These are phyloP conservation scores for Aureobasidium pullulans DNA, from an alignment of 2,329 filamentous ascomycete genomes.

Conservation along the genomic window DNA sequence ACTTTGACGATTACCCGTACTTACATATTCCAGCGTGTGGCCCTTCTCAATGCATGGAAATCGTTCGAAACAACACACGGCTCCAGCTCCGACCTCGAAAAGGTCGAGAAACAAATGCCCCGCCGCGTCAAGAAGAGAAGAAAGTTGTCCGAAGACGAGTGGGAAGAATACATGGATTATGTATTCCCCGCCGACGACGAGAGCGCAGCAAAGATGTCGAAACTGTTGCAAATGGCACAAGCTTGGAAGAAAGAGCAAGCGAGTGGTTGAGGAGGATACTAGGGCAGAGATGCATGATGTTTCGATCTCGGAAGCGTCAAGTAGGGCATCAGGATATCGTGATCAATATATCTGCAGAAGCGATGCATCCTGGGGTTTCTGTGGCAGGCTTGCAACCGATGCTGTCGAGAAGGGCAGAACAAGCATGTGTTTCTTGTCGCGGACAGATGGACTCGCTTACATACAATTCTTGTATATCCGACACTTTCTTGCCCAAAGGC, in stretches of 20 bases:
- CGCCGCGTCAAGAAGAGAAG: slow-evolving; percentile 86
- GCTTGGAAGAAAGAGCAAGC: slow-evolving; percentile 69
- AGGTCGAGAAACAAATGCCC: slow-evolving; percentile 89
- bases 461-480: not conserved
- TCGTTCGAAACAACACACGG: slow-evolving; percentile 87
- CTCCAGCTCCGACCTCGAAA: slow-evolving; percentile 63
- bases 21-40: slow-evolving; percentile 56
- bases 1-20: slow-evolving; percentile 12
- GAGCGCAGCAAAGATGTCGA: slow-evolving; percentile 73
- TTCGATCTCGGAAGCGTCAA: not conserved
- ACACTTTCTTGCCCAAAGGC: not conserved
- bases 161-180: slow-evolving; percentile 96
- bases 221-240: slow-evolving; percentile 76
- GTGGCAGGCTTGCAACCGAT: too few relatives aligned
- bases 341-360: not conserved
- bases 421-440: not conserved
- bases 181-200: slow-evolving; percentile 94
- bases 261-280: slow-evolving; percentile 9
- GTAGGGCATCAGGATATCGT: not conserved
- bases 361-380: not conserved
- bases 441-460: not conserved
- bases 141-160: slow-evolving; percentile 83
- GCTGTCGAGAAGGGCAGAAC: too few relatives aligned
- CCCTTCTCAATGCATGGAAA: slow-evolving; percentile 85
- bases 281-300: not conserved